phyloP scores from a whole-genome alignment of 768 basidiomycete species.

The Tricholoma furcatifolium region DNA sequence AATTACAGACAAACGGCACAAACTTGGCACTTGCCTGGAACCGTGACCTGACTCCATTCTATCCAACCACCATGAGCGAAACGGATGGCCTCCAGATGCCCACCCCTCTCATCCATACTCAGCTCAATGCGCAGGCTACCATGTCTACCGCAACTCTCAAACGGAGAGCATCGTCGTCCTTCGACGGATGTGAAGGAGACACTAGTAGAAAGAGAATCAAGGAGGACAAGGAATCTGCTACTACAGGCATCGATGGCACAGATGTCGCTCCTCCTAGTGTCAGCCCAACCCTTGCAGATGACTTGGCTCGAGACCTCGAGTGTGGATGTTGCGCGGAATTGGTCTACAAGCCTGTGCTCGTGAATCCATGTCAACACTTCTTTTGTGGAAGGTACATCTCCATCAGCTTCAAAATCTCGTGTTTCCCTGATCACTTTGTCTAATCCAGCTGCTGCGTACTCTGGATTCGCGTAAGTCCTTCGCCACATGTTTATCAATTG shows the following conservation, averaged over 20 bases:
- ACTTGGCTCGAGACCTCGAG: slow-evolving; percentile 72
- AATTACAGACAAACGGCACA: slow-evolving; percentile 21
- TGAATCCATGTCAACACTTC: slow-evolving; percentile 86
- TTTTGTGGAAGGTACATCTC: slow-evolving; percentile 79
- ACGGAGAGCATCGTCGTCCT: slow-evolving; percentile 61
- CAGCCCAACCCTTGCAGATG: slow-evolving; percentile 45
- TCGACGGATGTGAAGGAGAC: slow-evolving; percentile 46
- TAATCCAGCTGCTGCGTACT: slow-evolving; percentile 67
- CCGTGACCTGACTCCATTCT: slow-evolving; percentile 11
- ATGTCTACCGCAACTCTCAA: slow-evolving; percentile 37
- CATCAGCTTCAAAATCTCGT: neutral
- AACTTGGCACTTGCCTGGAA: slow-evolving; percentile 17
- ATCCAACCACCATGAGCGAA: slow-evolving; percentile 12
- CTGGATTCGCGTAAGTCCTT: slow-evolving; percentile 75
- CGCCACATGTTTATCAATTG: slow-evolving; percentile 12
- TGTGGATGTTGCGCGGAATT: slow-evolving; percentile 86
- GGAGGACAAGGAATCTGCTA: slow-evolving; percentile 33
- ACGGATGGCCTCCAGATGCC: slow-evolving; percentile 10
- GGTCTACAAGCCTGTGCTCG: slow-evolving; percentile 79
- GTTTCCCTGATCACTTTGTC: neutral
- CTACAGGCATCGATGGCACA: slow-evolving; percentile 3
- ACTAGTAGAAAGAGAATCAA: slow-evolving; percentile 61
- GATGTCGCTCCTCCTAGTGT: slow-evolving; percentile 10
- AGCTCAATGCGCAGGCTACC: slow-evolving; percentile 12
- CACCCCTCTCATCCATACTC: slow-evolving; percentile 17